These are phyloP conservation scores for Edaphochlamys debaryana DNA, from an alignment of 139 green algal species.

Conservation along the genomic window DNA sequence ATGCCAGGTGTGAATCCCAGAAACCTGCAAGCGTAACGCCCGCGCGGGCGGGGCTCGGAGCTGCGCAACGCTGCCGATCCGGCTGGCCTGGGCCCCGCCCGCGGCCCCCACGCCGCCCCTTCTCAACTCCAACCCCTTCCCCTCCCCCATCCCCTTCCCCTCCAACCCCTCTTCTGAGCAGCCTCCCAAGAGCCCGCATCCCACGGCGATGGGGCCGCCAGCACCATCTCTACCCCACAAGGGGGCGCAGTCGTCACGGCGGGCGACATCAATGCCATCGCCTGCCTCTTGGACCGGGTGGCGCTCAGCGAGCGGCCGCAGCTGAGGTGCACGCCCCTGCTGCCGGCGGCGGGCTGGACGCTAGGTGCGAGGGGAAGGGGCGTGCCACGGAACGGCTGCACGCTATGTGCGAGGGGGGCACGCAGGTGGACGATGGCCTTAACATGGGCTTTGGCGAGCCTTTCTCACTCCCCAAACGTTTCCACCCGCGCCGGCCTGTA, in stretches of 20 bases:
- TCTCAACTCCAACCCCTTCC: too few species aligned
- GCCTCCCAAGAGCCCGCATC: too few species aligned
- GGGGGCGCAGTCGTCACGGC: not conserved
- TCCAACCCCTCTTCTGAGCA: too few species aligned
- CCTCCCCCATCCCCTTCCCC: too few species aligned
- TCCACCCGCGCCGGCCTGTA: not conserved
- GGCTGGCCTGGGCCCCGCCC: too few species aligned
- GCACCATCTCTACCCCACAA: too few species aligned
- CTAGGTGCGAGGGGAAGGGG: not conserved
- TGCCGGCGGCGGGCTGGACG: constrained; percentile 20
- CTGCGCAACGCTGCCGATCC: too few species aligned
- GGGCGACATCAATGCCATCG: not conserved
- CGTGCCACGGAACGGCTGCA: not conserved
- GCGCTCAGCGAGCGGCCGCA: not conserved
- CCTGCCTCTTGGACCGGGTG: constrained; percentile 18
- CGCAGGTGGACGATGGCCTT: not conserved
- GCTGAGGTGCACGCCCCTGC: constrained; percentile 33
- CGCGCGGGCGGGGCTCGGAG: too few species aligned
- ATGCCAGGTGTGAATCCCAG: too few species aligned
- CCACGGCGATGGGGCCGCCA: too few species aligned
- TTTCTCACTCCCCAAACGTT: not conserved
- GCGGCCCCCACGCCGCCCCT: too few species aligned
- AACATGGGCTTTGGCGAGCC: not conserved
- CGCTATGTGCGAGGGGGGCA: not conserved
- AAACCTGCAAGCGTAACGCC: too few species aligned